These are phyloP conservation scores for Halophytophthora batemanensis DNA, from an alignment of 352 stramenopile species.

Conservation along the genomic window DNA sequence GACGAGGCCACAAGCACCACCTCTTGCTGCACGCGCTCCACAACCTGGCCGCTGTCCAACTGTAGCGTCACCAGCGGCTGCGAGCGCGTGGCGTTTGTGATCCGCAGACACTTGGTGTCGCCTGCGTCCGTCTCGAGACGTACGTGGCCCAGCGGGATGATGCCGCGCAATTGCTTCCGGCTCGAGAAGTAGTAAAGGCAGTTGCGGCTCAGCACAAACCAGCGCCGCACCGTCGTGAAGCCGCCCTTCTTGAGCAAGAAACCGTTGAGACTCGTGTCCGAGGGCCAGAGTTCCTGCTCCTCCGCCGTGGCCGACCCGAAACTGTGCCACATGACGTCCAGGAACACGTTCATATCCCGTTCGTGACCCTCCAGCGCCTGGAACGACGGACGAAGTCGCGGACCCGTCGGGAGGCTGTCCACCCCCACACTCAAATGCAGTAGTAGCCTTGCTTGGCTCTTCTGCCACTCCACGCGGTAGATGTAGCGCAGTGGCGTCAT, in stretches of 20 bases:
- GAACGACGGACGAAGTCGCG: conserved; percentile 60
- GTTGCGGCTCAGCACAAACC: conserved; percentile 87
- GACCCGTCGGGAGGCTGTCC: conserved; percentile 80
- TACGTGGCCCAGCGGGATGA: conserved; percentile 81
- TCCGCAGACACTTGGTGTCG: conserved; percentile 57
- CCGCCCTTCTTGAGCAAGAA: conserved; percentile 82
- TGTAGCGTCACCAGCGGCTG: conserved; percentile 75
- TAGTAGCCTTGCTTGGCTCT: conserved; percentile 47
- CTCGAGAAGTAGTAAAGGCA: conserved; percentile 88
- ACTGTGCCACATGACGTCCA: conserved; percentile 87
- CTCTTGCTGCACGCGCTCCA: conserved; percentile 75
- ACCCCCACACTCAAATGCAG: conserved; percentile 83
- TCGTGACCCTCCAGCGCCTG: conserved; percentile 75
- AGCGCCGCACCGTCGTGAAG: conserved; percentile 77
- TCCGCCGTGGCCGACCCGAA: conserved; percentile 79
- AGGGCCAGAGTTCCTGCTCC: conserved; percentile 87
- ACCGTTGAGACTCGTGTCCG: conserved; percentile 84
- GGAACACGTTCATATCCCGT: conserved; percentile 85
- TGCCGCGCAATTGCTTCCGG: conserved; percentile 77
- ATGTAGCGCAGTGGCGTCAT: conserved; percentile 88
- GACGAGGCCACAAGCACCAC: conserved; percentile 69
- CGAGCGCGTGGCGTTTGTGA: conserved; percentile 53
- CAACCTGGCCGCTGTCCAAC: conserved; percentile 80
- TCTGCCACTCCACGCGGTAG: conserved; percentile 76
- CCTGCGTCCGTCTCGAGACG: conserved; percentile 60